Conservation (phyloP, 768 basidiomycete species). For the Leccinum rimulosum region DNA sequence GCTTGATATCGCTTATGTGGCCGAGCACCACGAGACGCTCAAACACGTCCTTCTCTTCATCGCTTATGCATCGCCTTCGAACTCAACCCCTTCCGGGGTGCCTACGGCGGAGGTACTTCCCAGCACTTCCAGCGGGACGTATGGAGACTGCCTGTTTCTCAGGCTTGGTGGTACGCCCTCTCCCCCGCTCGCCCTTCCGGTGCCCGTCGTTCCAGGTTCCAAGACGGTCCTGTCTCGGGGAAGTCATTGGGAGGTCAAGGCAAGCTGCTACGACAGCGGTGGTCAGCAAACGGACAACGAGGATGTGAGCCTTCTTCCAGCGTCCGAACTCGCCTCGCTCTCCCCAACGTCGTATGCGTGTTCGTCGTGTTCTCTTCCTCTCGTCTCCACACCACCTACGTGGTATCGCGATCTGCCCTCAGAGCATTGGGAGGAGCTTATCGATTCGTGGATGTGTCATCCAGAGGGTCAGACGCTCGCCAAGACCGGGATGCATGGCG, state of each 20-base stretch:
- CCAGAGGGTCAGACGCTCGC: conserved; percentile 72
- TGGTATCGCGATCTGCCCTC: conserved; percentile 86
- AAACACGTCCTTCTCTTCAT: conserved; percentile 77
- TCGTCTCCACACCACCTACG: conserved; percentile 51
- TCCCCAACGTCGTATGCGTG: conserved; percentile 71
- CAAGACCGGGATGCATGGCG: conserved; percentile 40
- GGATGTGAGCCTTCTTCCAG: conserved; percentile 58
- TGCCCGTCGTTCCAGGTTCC: conserved; percentile 55
- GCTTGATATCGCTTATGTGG: conserved; percentile 49
- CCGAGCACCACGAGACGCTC: conserved; percentile 86
- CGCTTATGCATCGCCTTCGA: conserved; percentile 27
- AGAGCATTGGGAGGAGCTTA: conserved; percentile 95
- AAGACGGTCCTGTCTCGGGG: conserved; percentile 55
- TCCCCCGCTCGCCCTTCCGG: conserved; percentile 54
- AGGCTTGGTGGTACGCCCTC: conserved; percentile 59
- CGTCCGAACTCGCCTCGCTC: conserved; percentile 54
- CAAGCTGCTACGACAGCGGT: conserved; percentile 36
- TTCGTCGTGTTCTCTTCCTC: conserved; percentile 72
- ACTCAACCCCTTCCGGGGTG: conserved; percentile 40
- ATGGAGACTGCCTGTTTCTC: conserved; percentile 59
- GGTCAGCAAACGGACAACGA: conserved; percentile 16
- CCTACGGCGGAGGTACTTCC: conserved; percentile 62
- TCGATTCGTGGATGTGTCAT: conserved; percentile 99
- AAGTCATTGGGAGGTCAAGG: conserved; percentile 71
- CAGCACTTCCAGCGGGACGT: conserved; percentile 37